Percentiles rank a stretch among this genome's conserved stretches.
phyloP scores from a whole-genome alignment of 1,139 yeast genomes.

The Lodderomyces jiufengensis region DNA sequence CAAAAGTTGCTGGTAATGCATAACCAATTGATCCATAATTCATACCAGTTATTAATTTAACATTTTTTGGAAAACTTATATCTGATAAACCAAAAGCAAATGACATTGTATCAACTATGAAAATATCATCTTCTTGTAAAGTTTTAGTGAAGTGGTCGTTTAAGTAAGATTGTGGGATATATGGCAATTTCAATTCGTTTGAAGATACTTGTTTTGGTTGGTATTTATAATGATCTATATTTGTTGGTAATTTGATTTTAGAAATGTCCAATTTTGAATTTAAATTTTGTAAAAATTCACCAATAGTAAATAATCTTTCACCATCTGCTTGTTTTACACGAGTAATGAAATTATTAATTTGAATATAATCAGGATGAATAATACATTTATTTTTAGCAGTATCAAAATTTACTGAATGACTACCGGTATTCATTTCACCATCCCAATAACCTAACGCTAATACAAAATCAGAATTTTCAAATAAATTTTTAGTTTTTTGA shows the following conservation, averaged over 20 bases:
- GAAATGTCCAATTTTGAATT: slow-evolving; percentile 7
- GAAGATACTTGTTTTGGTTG: slow-evolving; percentile 7
- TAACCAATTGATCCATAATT: slow-evolving; percentile 84
- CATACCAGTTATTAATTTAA: slow-evolving; percentile 56
- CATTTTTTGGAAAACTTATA: slow-evolving; percentile 50
- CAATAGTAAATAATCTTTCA: slow-evolving; percentile 19
- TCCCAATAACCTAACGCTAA: slow-evolving; percentile 49
- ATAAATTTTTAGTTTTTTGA: slow-evolving; percentile 20
- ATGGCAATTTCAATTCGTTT: slow-evolving; percentile 15
- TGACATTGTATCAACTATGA: slow-evolving; percentile 77
- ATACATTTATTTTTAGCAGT: slow-evolving; percentile 23
- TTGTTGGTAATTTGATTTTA: slow-evolving; percentile 6
- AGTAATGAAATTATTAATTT: slow-evolving; percentile 23
- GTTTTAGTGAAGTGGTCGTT: slow-evolving; percentile 30
- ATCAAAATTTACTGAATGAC: slow-evolving; percentile 21
- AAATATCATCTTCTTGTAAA: slow-evolving; percentile 57
- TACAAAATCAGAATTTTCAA: slow-evolving; percentile 45
- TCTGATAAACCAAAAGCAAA: slow-evolving; percentile 71
- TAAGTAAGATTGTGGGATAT: slow-evolving; percentile 26
- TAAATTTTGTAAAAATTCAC: slow-evolving; percentile 19
- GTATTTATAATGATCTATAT: slow-evolving; percentile 2
- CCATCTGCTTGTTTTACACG: slow-evolving; percentile 21
- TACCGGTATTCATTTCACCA: slow-evolving; percentile 56
- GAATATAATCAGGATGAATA: slow-evolving; percentile 35
- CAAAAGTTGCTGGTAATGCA: slow-evolving; percentile 81